A percentile compares a stretch with the other conserved stretches of the same genome.
These are phyloP conservation scores for Crithidia expoeki DNA, from an alignment of 208 protist genomes.

Conservation along the genomic window DNA sequence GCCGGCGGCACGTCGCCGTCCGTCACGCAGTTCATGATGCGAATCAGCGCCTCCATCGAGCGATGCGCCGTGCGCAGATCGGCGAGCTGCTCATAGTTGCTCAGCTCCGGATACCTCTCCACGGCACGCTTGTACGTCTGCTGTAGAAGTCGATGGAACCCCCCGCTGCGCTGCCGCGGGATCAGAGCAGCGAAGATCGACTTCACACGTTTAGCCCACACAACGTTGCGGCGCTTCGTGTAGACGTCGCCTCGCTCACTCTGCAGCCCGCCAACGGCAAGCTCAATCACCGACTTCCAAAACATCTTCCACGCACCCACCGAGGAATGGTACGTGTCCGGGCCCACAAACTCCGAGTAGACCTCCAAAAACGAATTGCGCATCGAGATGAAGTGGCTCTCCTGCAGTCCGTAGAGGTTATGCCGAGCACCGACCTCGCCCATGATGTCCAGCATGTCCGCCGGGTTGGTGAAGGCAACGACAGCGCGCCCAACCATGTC, in stretches of 20 bases:
- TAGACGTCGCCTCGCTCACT: constrained; percentile 19
- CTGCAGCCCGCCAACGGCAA: constrained; percentile 6
- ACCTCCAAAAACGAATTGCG: constrained; percentile 22
- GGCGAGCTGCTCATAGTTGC: constrained; percentile 20
- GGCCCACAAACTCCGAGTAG: constrained; percentile 8
- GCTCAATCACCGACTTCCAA: constrained; percentile 19
- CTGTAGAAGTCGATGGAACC: constrained; percentile 32
- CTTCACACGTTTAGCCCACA: constrained; percentile 24
- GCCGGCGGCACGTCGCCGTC: constrained; percentile 1
- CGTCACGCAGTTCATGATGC: constrained; percentile 32
- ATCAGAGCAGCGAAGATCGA: constrained; percentile 1
- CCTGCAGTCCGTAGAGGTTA: constrained; percentile 23
- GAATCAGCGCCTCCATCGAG: constrained; percentile 27
- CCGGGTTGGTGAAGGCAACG: constrained; percentile 16
- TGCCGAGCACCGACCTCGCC: constrained; percentile 34
- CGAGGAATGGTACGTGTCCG: not conserved
- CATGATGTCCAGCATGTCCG: constrained; percentile 31
- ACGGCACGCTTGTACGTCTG: constrained; percentile 37
- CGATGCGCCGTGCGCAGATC: constrained; percentile 30
- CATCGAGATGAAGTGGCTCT: constrained; percentile 22
- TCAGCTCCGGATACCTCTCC: constrained; percentile 15
- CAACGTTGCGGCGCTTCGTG: constrained; percentile 6
- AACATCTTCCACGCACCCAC: constrained; percentile 22
- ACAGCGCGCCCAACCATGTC: constrained; percentile 35
- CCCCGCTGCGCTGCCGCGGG: constrained; percentile 19